Percentiles rank a stretch among this genome's conserved stretches.
phyloP scores from a whole-genome alignment of 2,329 filamentous ascomycete species.

The Pseudofabraea citricarpa region DNA sequence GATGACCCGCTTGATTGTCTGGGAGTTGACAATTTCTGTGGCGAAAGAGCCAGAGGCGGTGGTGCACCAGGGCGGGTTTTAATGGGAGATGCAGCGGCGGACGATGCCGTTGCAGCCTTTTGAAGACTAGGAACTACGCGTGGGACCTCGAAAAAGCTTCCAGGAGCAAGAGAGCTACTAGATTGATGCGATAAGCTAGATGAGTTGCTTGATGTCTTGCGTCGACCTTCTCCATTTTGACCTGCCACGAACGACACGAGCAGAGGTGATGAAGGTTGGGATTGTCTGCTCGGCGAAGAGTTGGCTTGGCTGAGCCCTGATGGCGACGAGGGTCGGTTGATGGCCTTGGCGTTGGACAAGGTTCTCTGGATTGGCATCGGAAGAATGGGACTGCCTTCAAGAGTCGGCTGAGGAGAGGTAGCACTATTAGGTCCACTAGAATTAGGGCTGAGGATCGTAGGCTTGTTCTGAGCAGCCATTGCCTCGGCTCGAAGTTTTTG shows the following conservation, averaged over 20 bases:
- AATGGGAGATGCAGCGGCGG: conserved; percentile 48
- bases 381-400: conserved; percentile 83
- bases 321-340: conserved; percentile 79
- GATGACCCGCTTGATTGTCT: conserved; percentile 57
- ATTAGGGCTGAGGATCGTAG: conserved; percentile 19
- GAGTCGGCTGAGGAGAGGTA: conserved; percentile 58
- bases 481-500: conserved; percentile 93
- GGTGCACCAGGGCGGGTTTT: conserved; percentile 45
- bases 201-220: conserved; percentile 89
- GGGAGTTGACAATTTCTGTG: conserved; percentile 59
- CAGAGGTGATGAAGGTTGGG: conserved; percentile 82
- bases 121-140: conserved; percentile 56
- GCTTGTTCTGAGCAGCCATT: conserved; percentile 61
- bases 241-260: conserved; percentile 93
- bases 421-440: conserved; percentile 10
- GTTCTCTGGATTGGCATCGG: conserved; percentile 77
- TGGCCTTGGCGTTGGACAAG: conserved; percentile 74
- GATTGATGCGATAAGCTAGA: conserved; percentile 80
- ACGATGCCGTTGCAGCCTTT: conserved; percentile 49
- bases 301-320: conserved; percentile 74
- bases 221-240: conserved; percentile 68
- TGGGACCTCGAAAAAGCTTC: conserved; percentile 66
- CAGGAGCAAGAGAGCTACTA: conserved; percentile 62
- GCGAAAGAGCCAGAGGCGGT: conserved; percentile 50
- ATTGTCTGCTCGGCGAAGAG: conserved; percentile 82